Evolutionary conservation across 345 rosid genomes (phyloP).

Genomic region (Acer campestre): DNA sequence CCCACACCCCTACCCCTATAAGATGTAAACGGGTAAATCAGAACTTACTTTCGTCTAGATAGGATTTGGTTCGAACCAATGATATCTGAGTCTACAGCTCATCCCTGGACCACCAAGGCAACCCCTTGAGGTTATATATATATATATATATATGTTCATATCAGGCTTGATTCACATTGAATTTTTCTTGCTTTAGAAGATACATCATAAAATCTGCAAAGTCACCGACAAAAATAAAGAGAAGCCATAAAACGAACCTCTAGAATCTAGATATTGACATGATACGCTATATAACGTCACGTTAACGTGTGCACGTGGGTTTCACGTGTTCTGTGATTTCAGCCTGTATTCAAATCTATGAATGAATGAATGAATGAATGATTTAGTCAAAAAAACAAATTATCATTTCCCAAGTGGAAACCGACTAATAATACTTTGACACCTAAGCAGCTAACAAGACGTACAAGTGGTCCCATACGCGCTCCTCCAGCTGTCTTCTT

Average conservation of each 20-base stretch:
- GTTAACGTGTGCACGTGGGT: neutral
- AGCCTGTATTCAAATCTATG: neutral
- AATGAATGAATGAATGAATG: too few relatives aligned
- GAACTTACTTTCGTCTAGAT: fast-evolving
- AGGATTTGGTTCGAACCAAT: too few relatives aligned
- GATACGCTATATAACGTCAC: too few relatives aligned
- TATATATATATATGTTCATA: too few relatives aligned
- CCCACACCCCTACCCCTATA: too few relatives aligned
- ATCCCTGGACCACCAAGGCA: too few relatives aligned
- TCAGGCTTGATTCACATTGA: too few relatives aligned
- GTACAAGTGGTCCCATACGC: neutral
- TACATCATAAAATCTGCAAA: neutral
- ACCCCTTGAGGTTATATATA: too few relatives aligned
- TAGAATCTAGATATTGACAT: neutral
- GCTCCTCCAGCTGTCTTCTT: neutral
- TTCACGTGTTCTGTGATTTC: neutral
- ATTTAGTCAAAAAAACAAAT: too few relatives aligned
- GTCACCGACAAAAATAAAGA: neutral
- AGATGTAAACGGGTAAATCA: too few relatives aligned
- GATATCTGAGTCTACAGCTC: too few relatives aligned
- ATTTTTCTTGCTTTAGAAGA: neutral
- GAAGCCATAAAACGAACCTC: neutral
- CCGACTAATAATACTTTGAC: neutral
- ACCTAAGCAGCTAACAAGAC: neutral
- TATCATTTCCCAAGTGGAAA: neutral